These are phyloP conservation scores for Metschnikowia baotianmanensis DNA, from an alignment of 805 yeast species.

Conservation along the genomic window DNA sequence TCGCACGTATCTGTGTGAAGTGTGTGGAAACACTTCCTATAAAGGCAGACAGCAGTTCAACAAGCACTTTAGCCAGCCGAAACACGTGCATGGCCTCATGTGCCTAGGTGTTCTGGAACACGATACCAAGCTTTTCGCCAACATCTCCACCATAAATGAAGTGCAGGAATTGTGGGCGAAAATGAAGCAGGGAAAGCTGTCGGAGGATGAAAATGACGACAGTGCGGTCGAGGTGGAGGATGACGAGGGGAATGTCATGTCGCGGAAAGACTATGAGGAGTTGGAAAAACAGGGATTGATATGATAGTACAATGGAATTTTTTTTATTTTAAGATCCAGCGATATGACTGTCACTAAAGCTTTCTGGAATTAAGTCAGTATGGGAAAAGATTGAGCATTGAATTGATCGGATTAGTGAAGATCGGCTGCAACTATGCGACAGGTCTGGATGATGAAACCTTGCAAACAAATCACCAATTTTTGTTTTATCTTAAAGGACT, in stretches of 20 bases:
- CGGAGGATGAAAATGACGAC: constrained; percentile 44
- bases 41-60: constrained; percentile 72
- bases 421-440: too few relatives aligned
- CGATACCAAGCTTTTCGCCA: constrained; percentile 48
- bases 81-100: constrained; percentile 71
- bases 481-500: too few relatives aligned
- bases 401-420: too few relatives aligned
- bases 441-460: too few relatives aligned
- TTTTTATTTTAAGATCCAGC: too few relatives aligned
- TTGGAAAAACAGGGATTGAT: constrained; percentile 84
- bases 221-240: constrained; percentile 82
- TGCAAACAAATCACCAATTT: too few relatives aligned
- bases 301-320: constrained; percentile 29
- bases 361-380: too few relatives aligned
- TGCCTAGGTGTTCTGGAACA: constrained; percentile 69
- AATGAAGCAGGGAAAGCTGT: constrained; percentile 36
- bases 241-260: constrained; percentile 89
- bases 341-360: too few relatives aligned
- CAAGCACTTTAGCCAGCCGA: constrained; percentile 68
- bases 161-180: constrained; percentile 58
- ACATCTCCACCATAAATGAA: constrained; percentile 64
- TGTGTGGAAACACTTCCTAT: constrained; percentile 75
- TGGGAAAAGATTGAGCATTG: too few relatives aligned
- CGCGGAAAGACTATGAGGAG: constrained; percentile 76
- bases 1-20: constrained; percentile 70